Evolutionary conservation across 441 rosid genomes (phyloP).

Genomic region (Melastoma candidum): DNA sequence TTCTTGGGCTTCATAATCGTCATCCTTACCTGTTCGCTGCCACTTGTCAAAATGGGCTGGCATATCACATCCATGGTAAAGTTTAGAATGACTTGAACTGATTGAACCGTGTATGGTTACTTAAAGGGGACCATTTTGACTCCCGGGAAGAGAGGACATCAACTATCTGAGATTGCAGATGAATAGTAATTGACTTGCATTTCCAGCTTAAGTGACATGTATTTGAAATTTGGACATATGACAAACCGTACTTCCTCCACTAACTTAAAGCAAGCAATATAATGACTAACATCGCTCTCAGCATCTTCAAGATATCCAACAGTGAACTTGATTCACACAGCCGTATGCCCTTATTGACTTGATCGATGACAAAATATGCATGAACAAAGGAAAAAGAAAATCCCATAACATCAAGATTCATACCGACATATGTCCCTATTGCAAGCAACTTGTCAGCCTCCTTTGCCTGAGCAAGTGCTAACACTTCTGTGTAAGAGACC

Average conservation of each 20-base stretch:
- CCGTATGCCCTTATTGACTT: too few species aligned
- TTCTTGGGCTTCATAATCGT: slow-evolving; percentile 72
- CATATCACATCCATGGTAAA: slow-evolving; percentile 85
- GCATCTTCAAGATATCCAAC: slow-evolving; percentile 87
- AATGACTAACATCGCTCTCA: slow-evolving; percentile 64
- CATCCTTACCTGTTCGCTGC: slow-evolving; percentile 64
- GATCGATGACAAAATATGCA: neutral
- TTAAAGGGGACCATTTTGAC: slow-evolving; percentile 76
- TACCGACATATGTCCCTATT: slow-evolving; percentile 74
- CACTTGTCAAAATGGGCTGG: slow-evolving; percentile 87
- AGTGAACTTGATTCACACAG: slow-evolving; percentile 18
- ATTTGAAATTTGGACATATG: too few species aligned
- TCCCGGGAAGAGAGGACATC: slow-evolving; percentile 65
- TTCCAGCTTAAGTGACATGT: neutral
- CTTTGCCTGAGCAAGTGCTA: slow-evolving; percentile 78
- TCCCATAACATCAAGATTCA: neutral
- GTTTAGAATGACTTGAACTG: slow-evolving; percentile 75
- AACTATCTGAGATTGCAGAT: slow-evolving; percentile 40
- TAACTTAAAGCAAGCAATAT: neutral
- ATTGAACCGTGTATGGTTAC: slow-evolving; percentile 59
- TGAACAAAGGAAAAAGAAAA: neutral
- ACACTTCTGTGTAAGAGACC: slow-evolving; percentile 61
- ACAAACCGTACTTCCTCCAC: too few species aligned
- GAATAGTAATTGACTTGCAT: neutral
- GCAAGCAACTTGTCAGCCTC: slow-evolving; percentile 73